These are phyloP conservation scores for Ganoderma sinense DNA, from an alignment of 1,284 basidiomycete genomes.

Conservation along the genomic window DNA sequence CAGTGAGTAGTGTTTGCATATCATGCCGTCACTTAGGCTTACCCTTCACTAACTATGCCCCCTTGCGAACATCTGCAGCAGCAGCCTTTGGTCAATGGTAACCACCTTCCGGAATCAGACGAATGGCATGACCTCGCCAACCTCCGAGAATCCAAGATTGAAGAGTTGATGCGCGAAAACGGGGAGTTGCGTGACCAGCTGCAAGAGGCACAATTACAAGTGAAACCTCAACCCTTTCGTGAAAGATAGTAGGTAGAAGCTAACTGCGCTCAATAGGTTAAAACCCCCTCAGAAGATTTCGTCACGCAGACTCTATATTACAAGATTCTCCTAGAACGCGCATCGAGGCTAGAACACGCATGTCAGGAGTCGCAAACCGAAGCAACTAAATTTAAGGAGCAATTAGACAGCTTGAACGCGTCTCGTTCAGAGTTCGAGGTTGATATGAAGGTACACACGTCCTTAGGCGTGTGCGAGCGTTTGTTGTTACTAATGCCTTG, in stretches of 20 bases:
- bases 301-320: slow-evolving; percentile 58
- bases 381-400: slow-evolving; percentile 47
- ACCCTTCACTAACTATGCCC: slow-evolving; percentile 48
- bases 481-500: slow-evolving; percentile 27
- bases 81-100: slow-evolving; percentile 32
- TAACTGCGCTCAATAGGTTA: slow-evolving; percentile 46
- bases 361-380: slow-evolving; percentile 48
- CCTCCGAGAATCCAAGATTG: slow-evolving; percentile 51
- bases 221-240: slow-evolving; percentile 35
- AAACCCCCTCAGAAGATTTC: slow-evolving; percentile 51
- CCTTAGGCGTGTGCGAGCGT: not conserved
- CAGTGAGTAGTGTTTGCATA: slow-evolving; percentile 63
- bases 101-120: slow-evolving; percentile 29
- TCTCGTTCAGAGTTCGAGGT: slow-evolving; percentile 57
- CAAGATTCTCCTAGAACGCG: slow-evolving; percentile 54
- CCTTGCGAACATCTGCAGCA: slow-evolving; percentile 39
- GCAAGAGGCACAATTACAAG: slow-evolving; percentile 53
- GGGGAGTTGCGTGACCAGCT: slow-evolving; percentile 49
- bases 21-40: slow-evolving; percentile 48
- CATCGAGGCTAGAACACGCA: slow-evolving; percentile 49
- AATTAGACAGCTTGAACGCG: slow-evolving; percentile 47
- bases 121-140: slow-evolving; percentile 47
- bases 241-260: not conserved
- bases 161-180: slow-evolving; percentile 54
- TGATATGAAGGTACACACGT: slow-evolving; percentile 47